A percentile compares a stretch with the other conserved stretches of the same genome.
phyloP scores from a whole-genome alignment of 306 rosid genomes.

The Sicyos edulis region DNA sequence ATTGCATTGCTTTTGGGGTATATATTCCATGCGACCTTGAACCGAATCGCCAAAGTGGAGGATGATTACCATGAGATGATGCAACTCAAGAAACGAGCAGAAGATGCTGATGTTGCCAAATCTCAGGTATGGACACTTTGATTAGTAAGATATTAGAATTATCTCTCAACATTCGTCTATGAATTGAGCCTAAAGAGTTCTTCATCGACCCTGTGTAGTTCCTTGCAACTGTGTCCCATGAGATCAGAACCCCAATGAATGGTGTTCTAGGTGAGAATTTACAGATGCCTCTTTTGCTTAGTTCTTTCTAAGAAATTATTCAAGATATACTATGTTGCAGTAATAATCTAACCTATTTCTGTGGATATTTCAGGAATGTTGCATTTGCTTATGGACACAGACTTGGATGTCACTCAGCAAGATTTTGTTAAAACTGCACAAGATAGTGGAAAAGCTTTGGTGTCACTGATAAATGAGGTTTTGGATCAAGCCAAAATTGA shows the following conservation, averaged over 20 bases:
- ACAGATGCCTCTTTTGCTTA: neutral
- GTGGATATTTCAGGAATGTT: constrained; percentile 74
- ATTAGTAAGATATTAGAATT: constrained; percentile 7
- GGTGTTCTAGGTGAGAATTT: constrained; percentile 85
- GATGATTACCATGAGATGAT: constrained; percentile 64
- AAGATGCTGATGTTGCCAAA: constrained; percentile 92
- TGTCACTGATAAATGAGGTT: constrained; percentile 85
- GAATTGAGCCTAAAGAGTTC: constrained; percentile 16
- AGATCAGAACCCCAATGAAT: constrained; percentile 98
- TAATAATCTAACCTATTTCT: constrained; percentile 15
- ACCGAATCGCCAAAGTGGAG: constrained; percentile 84
- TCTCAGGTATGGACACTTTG: constrained; percentile 59
- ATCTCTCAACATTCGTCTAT: neutral
- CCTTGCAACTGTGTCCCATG: constrained; percentile 97
- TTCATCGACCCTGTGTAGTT: constrained; percentile 49
- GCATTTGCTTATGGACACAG: constrained; percentile 96
- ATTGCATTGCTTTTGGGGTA: constrained; percentile 77
- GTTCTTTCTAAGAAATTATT: constrained; percentile 12
- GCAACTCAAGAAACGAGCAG: constrained; percentile 82
- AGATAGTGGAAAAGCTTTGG: constrained; percentile 92
- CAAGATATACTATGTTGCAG: neutral
- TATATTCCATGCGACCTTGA: constrained; percentile 75
- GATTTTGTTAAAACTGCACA: constrained; percentile 89
- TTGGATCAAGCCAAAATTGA: constrained; percentile 97
- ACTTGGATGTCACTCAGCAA: constrained; percentile 79